Conservation (phyloP, 1,139 yeast species). For the Casaregolazyma lundiana region DNA sequence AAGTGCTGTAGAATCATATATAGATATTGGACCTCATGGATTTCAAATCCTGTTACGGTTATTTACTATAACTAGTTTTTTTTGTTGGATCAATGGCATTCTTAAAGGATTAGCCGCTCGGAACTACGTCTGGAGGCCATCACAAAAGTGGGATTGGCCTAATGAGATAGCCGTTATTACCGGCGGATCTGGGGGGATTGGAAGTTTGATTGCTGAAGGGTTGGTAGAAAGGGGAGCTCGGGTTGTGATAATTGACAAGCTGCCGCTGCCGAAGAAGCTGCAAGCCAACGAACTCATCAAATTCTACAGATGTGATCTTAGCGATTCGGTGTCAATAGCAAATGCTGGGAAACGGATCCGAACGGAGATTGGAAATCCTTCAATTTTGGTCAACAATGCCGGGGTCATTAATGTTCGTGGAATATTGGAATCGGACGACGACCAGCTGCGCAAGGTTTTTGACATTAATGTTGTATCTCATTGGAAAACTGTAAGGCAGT, state of each 20-base stretch:
- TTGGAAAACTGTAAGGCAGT: constrained; percentile 44
- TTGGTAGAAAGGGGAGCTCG: constrained; percentile 35
- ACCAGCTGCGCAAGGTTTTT: constrained; percentile 34
- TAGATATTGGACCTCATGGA: too few species aligned
- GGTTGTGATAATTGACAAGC: constrained; percentile 49
- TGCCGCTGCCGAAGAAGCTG: too few species aligned
- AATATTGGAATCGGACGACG: constrained; percentile 37
- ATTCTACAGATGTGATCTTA: constrained; percentile 48
- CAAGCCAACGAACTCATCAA: constrained; percentile 19
- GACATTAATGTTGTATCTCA: constrained; percentile 57
- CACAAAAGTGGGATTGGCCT: too few species aligned
- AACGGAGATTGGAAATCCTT: constrained; percentile 34
- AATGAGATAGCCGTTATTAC: constrained; percentile 50
- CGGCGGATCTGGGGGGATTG: constrained; percentile 64
- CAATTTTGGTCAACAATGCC: constrained; percentile 67
- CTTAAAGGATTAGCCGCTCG: too few species aligned
- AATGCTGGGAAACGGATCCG: constrained; percentile 34
- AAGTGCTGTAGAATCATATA: too few species aligned
- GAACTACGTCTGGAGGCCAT: too few species aligned
- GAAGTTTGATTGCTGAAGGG: constrained; percentile 41
- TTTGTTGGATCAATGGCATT: too few species aligned
- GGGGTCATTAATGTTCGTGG: constrained; percentile 52
- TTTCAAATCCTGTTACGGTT: too few species aligned
- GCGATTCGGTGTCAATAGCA: constrained; percentile 34
- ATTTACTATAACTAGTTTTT: too few species aligned